These are phyloP conservation scores for Anisodus acutangulus DNA, from an alignment of 257 asterid species.

Conservation along the genomic window DNA sequence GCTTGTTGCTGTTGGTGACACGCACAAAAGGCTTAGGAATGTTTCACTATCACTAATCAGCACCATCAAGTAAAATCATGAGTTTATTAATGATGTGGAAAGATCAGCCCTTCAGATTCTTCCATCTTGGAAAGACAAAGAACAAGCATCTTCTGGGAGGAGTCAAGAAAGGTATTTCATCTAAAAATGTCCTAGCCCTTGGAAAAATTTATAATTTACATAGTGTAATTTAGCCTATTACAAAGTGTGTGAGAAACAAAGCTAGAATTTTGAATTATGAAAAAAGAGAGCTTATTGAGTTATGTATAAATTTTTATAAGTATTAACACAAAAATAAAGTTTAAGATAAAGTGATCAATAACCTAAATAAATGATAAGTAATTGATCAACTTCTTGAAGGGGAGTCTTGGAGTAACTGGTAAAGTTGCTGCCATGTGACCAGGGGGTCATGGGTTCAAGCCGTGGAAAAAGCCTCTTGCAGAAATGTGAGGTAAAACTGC, in stretches of 20 bases:
- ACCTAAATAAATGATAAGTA: too few species aligned
- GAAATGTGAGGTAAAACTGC: too few species aligned
- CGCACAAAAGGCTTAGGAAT: slow-evolving; percentile 69
- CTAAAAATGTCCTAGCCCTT: neutral
- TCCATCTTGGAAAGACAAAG: slow-evolving; percentile 60
- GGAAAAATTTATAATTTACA: neutral
- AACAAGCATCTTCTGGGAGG: slow-evolving; percentile 61
- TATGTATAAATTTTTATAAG: neutral
- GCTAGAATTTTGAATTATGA: neutral
- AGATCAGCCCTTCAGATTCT: slow-evolving; percentile 49
- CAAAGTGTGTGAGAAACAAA: neutral
- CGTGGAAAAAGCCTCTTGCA: too few species aligned
- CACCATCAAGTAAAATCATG: slow-evolving; percentile 64
- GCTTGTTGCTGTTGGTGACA: slow-evolving; percentile 69
- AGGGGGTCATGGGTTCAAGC: too few species aligned
- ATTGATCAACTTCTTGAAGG: too few species aligned
- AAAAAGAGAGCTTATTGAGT: neutral
- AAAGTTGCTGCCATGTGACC: too few species aligned
- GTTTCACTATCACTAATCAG: slow-evolving; percentile 69
- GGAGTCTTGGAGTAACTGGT: too few species aligned
- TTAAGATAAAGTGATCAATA: neutral
- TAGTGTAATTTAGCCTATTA: neutral
- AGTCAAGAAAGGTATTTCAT: slow-evolving; percentile 65
- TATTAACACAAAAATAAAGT: too few species aligned
- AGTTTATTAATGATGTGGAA: slow-evolving; percentile 62